Base-by-base conservation (phyloP, 495 filamentous ascomycete genomes). In the Penicillium alfredii region DNA sequence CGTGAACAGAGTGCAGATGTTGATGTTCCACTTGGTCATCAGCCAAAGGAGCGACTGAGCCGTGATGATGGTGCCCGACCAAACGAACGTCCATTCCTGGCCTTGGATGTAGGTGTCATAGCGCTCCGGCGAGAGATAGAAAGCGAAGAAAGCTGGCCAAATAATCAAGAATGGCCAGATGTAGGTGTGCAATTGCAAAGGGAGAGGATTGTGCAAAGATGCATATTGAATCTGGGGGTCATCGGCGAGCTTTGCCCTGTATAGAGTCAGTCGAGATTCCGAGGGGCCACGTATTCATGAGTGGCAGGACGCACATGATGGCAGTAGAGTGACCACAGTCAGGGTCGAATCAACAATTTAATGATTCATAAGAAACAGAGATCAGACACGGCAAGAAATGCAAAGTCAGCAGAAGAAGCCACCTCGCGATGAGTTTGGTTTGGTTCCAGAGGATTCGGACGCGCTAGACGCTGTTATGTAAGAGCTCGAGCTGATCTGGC, bases 31-130 rank as follows among this genome's bases (percentile, higher is more conserved):
- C 67, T 96, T 82, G 15, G 92, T 97, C 67, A 82, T 90, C 40
- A 99, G 72, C 93, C 93, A 99, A 30, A 85, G 68, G 40, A 99
- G 74, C 41, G 84, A 78, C 70, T 99, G 92, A 30, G 78, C 46
- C 8, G 89, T 95, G 56, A 94, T 72, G 53, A 97, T 94, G 19
- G 78, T 73, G 43, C 84, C 89, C 41, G 82, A 72, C 74, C 81
- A 99, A 34, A 97, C 86, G 60, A 94, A 94, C 6, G 93, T 97
- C 92, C 92, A 99, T 68, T 99, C 92, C 46, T 80, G 77, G 14
- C 79, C 82, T 35, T 81, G 72, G 41, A 99, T 89, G 64, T 97
- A 80, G 48, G 80, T 84, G 32, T 92, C 80, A 64, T 97, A 99
- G 44, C 82, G 76, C 15, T 86, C 84, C 24, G 77, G 68, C 8